A percentile compares a stretch with the other conserved stretches of the same genome.
Evolutionary conservation across 2,329 filamentous ascomycete genomes (phyloP).

Genomic region (Clarireedia monteithiana): DNA sequence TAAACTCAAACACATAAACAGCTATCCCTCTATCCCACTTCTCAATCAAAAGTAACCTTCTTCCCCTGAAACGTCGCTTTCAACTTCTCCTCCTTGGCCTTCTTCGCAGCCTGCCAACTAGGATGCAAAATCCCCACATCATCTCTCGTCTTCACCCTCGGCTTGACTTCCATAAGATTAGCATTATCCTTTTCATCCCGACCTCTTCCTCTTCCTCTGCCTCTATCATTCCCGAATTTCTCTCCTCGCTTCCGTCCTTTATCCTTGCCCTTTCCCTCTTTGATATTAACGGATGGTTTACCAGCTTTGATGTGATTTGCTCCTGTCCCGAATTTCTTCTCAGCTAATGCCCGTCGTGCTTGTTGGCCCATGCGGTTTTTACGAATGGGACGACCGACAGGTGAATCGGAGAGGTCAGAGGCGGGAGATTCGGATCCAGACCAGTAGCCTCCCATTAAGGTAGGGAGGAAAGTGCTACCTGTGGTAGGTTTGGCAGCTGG

Average conservation of each 20-base stretch:
- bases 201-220: slow-evolving; percentile 7
- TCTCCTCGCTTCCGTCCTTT: slow-evolving; percentile 24
- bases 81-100: slow-evolving; percentile 48
- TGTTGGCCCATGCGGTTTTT: slow-evolving; percentile 74
- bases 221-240: slow-evolving; percentile 8
- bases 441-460: slow-evolving; percentile 72
- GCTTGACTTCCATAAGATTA: slow-evolving; percentile 23
- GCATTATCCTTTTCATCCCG: slow-evolving; percentile 7
- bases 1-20: too few species aligned
- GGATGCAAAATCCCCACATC: slow-evolving; percentile 50
- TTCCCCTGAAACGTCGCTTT: slow-evolving; percentile 46
- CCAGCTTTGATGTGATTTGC: slow-evolving; percentile 38
- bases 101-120: slow-evolving; percentile 52
- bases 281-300: not conserved
- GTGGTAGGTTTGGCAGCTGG: slow-evolving; percentile 9
- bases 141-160: slow-evolving; percentile 34
- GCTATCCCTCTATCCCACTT: not conserved
- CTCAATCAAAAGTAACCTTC: slow-evolving; percentile 51
- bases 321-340: slow-evolving; percentile 67
- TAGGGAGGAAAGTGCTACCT: slow-evolving; percentile 60
- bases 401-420: slow-evolving; percentile 55
- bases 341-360: slow-evolving; percentile 70
- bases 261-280: slow-evolving; percentile 31
- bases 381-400: slow-evolving; percentile 46
- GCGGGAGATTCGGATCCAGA: slow-evolving; percentile 62